phyloP scores from a whole-genome alignment of 2,329 filamentous ascomycete genomes.

The Aspergillus sp. region DNA sequence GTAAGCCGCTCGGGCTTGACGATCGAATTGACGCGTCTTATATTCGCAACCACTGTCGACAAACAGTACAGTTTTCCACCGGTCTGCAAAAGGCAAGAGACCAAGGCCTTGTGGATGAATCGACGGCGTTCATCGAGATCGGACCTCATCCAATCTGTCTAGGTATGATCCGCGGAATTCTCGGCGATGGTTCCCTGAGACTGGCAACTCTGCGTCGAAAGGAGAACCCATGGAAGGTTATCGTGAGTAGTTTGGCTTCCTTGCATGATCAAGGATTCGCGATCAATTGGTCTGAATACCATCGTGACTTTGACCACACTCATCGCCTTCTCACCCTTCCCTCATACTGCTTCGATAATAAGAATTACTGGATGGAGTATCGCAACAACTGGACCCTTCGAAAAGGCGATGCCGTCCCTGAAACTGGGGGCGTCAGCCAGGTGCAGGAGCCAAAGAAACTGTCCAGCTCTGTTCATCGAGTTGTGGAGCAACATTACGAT shows the following conservation, averaged over 20 bases:
- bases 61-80: slow-evolving; percentile 64
- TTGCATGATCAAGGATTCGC: slow-evolving; percentile 61
- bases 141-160: slow-evolving; percentile 67
- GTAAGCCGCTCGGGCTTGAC: slow-evolving; percentile 54
- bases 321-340: slow-evolving; percentile 62
- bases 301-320: slow-evolving; percentile 55
- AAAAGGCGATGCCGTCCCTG: slow-evolving; percentile 49
- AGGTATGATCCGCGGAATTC: slow-evolving; percentile 65
- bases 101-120: slow-evolving; percentile 57
- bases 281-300: slow-evolving; percentile 68
- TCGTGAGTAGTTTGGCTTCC: slow-evolving; percentile 54
- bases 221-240: slow-evolving; percentile 60
- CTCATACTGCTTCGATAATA: slow-evolving; percentile 64
- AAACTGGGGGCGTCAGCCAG: slow-evolving; percentile 33
- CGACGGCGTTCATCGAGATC: slow-evolving; percentile 67
- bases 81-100: slow-evolving; percentile 57
- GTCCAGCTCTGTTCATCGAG: slow-evolving; percentile 62
- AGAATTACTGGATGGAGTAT: slow-evolving; percentile 70
- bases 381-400: slow-evolving; percentile 67
- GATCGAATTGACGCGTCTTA: slow-evolving; percentile 58
- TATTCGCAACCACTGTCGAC: slow-evolving; percentile 59
- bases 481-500: slow-evolving; percentile 59
- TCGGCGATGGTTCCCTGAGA: slow-evolving; percentile 53
- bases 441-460: slow-evolving; percentile 47
- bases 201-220: slow-evolving; percentile 59